Base-by-base conservation (phyloP, 2,329 filamentous ascomycete species). In the Trichoderma koningii region DNA sequence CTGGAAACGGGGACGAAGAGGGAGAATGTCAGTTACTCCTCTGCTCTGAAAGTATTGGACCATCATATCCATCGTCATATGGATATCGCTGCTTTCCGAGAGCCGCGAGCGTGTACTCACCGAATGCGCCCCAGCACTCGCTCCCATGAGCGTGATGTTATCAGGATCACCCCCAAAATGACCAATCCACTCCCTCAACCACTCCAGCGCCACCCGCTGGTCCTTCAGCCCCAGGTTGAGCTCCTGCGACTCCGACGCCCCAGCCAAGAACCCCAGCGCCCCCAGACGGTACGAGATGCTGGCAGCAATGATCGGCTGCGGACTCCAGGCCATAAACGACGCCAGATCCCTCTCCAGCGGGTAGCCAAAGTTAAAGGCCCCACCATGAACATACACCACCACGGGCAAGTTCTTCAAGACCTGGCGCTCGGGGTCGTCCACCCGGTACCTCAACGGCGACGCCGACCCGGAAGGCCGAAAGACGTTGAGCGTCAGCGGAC, bases 201-300 rank as follows among this genome's bases (percentile, higher is more conserved):
- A 90, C 64, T 80, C 75, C 23, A 90, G 77, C 14, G 85, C 78
- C 15, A 82, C 70, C 66, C 82, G 79, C 74, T 90, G 87, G 71
- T 90, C 88, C 68, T 81, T 80, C 66, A 90, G 75, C 1, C 89
- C 89, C 21, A 88, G 74, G 70, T 92, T 92, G 60, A 88, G 76
- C 45, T 84, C 69, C 0, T 85, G 87, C 59, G 82, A 82, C 47
- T 81, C 81, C 26, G 80, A 77, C 47, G 41, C 78, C 34, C 84
- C 80, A 10, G 85, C 82, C 30, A 91, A 75, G 75, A 94, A 92
- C 0, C 91, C 91, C 71, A 92, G 79, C 5, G 85, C 83, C 2
- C 87, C 86, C 55, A 91, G 81, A 10, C 89, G 82, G 74, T 90
- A 87, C 74, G 84, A 85, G 72, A 88, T 83, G 72, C 80, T 84